Percentiles rank a stretch among this genome's conserved stretches.
phyloP scores from a whole-genome alignment of 2,329 filamentous ascomycete species.

The Diplocarpon rosae region DNA sequence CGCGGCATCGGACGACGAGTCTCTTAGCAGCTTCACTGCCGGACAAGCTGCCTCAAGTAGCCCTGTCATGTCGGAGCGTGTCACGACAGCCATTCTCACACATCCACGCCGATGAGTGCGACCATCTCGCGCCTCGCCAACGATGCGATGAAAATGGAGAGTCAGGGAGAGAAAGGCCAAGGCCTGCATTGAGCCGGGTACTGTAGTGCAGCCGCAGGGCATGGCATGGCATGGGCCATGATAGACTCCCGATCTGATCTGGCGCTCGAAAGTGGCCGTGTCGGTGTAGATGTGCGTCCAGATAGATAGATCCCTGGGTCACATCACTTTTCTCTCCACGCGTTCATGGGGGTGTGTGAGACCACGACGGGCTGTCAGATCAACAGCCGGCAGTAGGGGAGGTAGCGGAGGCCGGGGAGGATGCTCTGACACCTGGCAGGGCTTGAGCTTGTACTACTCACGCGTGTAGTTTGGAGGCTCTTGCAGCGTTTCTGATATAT shows the following conservation, averaged over 20 bases:
- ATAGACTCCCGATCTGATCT: no score
- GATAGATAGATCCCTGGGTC: constrained; percentile 13
- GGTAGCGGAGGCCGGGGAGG: not conserved
- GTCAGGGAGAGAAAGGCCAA: no score
- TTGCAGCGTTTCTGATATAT: not conserved
- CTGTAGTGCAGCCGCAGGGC: no score
- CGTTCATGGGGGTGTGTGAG: constrained; percentile 23
- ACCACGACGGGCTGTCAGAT: constrained; percentile 22
- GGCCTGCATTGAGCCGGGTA: no score
- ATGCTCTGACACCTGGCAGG: no score
- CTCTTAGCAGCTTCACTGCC: not conserved
- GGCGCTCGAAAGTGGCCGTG: constrained; percentile 6
- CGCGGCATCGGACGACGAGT: not conserved
- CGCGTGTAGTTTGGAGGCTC: not conserved
- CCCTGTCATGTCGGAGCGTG: no score
- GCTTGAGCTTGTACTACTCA: not conserved
- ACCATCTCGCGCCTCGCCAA: no score
- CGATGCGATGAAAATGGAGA: no score
- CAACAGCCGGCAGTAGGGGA: constrained; percentile 6
- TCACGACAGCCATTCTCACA: no score
- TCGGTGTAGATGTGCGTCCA: constrained; percentile 5
- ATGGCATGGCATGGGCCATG: no score
- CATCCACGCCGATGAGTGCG: no score
- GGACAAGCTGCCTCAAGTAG: no score
- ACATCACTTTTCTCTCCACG: constrained; percentile 18